These are phyloP conservation scores for Colletotrichum scovillei DNA, from an alignment of 2,329 filamentous ascomycete species.

Conservation along the genomic window DNA sequence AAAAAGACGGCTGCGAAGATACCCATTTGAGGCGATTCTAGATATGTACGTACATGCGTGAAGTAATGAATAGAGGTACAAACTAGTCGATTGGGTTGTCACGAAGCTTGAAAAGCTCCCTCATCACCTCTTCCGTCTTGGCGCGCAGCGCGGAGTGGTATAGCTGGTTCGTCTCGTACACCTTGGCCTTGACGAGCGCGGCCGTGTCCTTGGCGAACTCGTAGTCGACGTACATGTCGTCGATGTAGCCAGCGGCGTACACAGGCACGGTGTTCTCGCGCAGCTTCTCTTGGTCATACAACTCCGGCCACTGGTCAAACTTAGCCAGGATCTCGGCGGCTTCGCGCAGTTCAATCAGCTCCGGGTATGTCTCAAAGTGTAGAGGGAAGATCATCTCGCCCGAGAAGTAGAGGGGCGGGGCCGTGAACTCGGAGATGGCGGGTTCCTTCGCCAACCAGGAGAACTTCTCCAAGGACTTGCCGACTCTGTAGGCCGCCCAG, in stretches of 20 bases:
- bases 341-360: conserved; percentile 75
- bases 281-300: conserved; percentile 82
- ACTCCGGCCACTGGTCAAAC: conserved; percentile 75
- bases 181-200: conserved; percentile 78
- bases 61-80: not conserved
- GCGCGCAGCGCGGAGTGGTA: conserved; percentile 86
- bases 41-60: conserved; percentile 4
- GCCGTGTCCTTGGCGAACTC: conserved; percentile 80
- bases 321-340: conserved; percentile 78
- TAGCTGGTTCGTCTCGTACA: conserved; percentile 86
- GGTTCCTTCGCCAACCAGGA: conserved; percentile 59
- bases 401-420: conserved; percentile 78
- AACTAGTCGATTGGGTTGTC: conserved; percentile 72
- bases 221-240: conserved; percentile 94
- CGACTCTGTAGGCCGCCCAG: conserved; percentile 80
- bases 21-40: conserved; percentile 50
- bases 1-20: conserved; percentile 55
- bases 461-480: conserved; percentile 59
- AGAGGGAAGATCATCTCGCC: conserved; percentile 94
- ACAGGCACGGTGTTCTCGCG: conserved; percentile 84
- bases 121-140: conserved; percentile 80
- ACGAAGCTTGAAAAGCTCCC: conserved; percentile 79
- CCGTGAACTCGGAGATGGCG: conserved; percentile 41
- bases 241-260: conserved; percentile 84
- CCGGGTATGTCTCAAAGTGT: conserved; percentile 84